phyloP scores from a whole-genome alignment of 2,329 filamentous ascomycete species.

The Lecanicillium sp. region DNA sequence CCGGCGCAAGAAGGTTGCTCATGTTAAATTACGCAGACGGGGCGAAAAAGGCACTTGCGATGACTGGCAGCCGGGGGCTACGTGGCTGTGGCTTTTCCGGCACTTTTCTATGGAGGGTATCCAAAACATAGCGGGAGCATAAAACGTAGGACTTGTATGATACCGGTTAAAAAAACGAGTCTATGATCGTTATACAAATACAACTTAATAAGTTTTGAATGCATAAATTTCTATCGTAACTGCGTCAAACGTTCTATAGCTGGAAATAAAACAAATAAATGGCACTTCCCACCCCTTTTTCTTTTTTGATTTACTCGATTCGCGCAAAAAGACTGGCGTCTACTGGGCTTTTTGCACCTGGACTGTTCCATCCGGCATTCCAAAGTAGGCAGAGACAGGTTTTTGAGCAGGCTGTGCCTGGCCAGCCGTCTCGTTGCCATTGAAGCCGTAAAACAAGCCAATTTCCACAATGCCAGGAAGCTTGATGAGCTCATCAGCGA shows the following conservation, averaged over 20 bases:
- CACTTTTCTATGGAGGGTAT: too few relatives aligned
- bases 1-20: conserved; percentile 64
- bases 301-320: neutral
- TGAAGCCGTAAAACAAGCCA: conserved; percentile 78
- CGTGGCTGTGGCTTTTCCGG: too few relatives aligned
- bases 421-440: conserved; percentile 56
- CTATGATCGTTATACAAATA: conserved; percentile 10
- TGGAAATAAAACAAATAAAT: neutral
- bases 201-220: conserved; percentile 8
- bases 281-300: neutral
- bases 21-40: conserved; percentile 19
- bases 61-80: too few relatives aligned
- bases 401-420: conserved; percentile 68
- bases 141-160: too few relatives aligned
- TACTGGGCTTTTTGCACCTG: conserved; percentile 31
- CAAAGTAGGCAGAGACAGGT: conserved; percentile 91
- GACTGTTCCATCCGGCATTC: conserved; percentile 69
- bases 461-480: conserved; percentile 87
- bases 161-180: conserved; percentile 9
- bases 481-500: conserved; percentile 67
- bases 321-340: neutral
- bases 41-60: too few relatives aligned
- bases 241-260: too few relatives aligned
- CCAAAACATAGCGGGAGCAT: too few relatives aligned
- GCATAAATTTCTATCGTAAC: neutral